Base-by-base conservation (phyloP, 306 rosid species). In the Cicer yamashitae region DNA sequence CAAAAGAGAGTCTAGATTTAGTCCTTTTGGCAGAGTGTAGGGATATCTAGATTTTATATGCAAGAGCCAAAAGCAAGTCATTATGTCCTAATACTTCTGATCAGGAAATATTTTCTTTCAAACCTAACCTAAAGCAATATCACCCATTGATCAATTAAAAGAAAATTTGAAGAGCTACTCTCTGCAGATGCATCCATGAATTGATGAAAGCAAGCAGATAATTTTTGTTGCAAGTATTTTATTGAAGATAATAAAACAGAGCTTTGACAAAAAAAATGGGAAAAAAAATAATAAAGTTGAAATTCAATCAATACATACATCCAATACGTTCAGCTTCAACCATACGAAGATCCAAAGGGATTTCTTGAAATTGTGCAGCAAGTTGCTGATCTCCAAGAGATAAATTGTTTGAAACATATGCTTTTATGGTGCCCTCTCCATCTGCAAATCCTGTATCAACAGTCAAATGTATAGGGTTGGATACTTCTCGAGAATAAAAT, bases 341-440 rank as follows among this genome's bases (percentile, higher is more conserved):
- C 99, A 94, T 89, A n/a, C 90, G 91, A 77, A 87, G 96, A 88
- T 94, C 97, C 45, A 92, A 84, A 22, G 96, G 96, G 64, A 94
- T 82, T 83, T 94, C 96, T 83, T 91, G 99, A 84, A 94, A 94
- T 78, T 94, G 99, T 1, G 99, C 96, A 74, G 96, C 97, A 63
- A 94, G 88, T 70, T 87, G 96, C 50, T 81, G 84, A 66, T 91
- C 97, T 66, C 96, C 92, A 25, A 88, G 89, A 44, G 99, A 90
- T 82, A 94, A 79, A 84, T 81, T 94, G 70, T 83, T 77, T 6
- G 96, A 92, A 51, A 89, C 88, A 61, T 87, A 89, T 7, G 96
- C 97, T 73, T 89, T 91, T 11, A 94, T 82, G 10, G 89, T 77
- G 67, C 91, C 91, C 67, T 53, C 89, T 47, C 93, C 96, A 77